These are phyloP conservation scores for Aspergillus sp. DNA, from an alignment of 2,329 filamentous ascomycete genomes.

Conservation along the genomic window DNA sequence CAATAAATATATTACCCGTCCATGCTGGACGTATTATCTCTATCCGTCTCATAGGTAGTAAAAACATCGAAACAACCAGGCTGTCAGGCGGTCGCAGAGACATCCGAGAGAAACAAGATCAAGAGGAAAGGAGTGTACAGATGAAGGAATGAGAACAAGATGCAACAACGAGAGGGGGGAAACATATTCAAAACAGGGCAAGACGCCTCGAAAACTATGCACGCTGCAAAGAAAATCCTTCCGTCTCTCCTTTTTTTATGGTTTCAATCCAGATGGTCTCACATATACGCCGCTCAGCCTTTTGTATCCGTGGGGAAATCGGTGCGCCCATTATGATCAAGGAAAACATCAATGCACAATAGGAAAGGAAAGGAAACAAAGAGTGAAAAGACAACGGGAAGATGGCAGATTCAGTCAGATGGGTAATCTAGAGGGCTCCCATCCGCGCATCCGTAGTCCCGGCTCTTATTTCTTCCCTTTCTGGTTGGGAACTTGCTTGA, in stretches of 20 bases:
- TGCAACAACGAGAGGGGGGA: neutral
- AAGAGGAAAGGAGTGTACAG: slow-evolving; percentile 2
- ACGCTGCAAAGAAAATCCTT: slow-evolving; percentile 6
- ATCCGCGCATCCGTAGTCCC: neutral
- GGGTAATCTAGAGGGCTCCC: neutral
- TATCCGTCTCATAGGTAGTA: slow-evolving; percentile 16
- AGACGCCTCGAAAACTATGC: slow-evolving; percentile 1
- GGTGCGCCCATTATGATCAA: slow-evolving; percentile 15
- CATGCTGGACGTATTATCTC: slow-evolving; percentile 17
- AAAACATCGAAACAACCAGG: slow-evolving; percentile 14
- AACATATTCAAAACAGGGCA: neutral
- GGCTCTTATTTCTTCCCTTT: slow-evolving; percentile 35
- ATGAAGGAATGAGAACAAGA: slow-evolving; percentile 2
- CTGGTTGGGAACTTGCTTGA: slow-evolving; percentile 39
- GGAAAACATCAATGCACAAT: slow-evolving; percentile 11
- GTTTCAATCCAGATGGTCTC: slow-evolving; percentile 8
- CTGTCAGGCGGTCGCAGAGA: slow-evolving; percentile 3
- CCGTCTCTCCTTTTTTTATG: slow-evolving; percentile 1
- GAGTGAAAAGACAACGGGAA: slow-evolving; percentile 2
- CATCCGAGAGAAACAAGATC: slow-evolving; percentile 2
- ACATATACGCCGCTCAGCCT: slow-evolving; percentile 19
- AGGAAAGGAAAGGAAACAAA: slow-evolving; percentile 7
- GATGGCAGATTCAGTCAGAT: neutral
- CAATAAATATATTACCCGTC: slow-evolving; percentile 10
- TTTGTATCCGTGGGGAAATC: slow-evolving; percentile 11